These are phyloP conservation scores for Marasmius sp. DNA, from an alignment of 1,284 basidiomycete genomes.

Conservation along the genomic window DNA sequence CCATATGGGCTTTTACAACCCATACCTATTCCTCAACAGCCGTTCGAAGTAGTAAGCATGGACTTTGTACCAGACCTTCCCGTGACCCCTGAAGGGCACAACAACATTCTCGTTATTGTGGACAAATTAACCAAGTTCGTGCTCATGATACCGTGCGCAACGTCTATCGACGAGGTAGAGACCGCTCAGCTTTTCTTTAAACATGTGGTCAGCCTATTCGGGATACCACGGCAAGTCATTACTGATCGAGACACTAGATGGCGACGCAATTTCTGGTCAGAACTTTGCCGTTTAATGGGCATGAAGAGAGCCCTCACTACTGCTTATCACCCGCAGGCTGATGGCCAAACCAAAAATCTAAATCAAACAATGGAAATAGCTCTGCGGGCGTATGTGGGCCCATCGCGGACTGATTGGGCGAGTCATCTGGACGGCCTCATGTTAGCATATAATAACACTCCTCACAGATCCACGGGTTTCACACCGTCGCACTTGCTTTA, in stretches of 20 bases:
- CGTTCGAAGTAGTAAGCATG: constrained; percentile 8
- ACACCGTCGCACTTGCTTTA: constrained; percentile 23
- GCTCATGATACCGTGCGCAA: constrained; percentile 28
- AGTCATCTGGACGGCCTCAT: constrained; percentile 15
- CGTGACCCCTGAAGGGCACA: not conserved
- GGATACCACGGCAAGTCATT: constrained; percentile 20
- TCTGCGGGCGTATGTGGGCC: constrained; percentile 21
- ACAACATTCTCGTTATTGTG: constrained; percentile 6
- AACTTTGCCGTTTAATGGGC: constrained; percentile 19
- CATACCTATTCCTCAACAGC: constrained; percentile 2
- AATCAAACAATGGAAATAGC: constrained; percentile 33
- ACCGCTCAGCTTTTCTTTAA: constrained; percentile 23
- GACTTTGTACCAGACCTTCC: constrained; percentile 9
- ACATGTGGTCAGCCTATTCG: constrained; percentile 27
- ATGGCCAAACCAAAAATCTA: constrained; percentile 32
- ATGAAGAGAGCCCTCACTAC: constrained; percentile 24
- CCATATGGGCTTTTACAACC: constrained; percentile 7
- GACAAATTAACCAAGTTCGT: constrained; percentile 16
- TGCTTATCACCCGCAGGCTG: constrained; percentile 32
- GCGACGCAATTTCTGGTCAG: constrained; percentile 11
- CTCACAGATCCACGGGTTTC: constrained; percentile 22
- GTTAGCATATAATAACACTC: constrained; percentile 23
- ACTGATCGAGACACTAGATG: not conserved
- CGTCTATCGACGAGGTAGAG: constrained; percentile 26
- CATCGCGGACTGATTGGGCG: constrained; percentile 18